Evolutionary conservation across 345 rosid genomes (phyloP).

Genomic region (Bretschneidera sinensis): DNA sequence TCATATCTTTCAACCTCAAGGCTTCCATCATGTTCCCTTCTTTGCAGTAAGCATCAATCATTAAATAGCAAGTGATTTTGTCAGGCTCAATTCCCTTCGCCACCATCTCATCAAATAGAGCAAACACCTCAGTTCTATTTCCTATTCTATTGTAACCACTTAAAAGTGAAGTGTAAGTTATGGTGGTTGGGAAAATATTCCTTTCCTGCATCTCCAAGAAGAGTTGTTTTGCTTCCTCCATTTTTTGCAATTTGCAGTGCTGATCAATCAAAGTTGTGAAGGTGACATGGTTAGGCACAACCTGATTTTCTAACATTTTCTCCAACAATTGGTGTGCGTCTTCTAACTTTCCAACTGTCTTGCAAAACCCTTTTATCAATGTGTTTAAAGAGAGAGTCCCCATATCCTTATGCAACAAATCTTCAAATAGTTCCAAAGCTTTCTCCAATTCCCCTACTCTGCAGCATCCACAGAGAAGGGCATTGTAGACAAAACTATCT

Average conservation of each 20-base stretch:
- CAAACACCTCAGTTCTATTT: constrained; percentile 29
- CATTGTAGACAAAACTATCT: constrained; percentile 40
- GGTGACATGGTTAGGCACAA: constrained; percentile 49
- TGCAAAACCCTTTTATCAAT: constrained; percentile 47
- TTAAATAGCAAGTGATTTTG: constrained; percentile 31
- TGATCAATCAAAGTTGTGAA: constrained; percentile 46
- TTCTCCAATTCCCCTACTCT: constrained; percentile 44
- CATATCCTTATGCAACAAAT: constrained; percentile 43
- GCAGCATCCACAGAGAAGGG: constrained; percentile 46
- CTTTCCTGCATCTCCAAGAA: constrained; percentile 38
- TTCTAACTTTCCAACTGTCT: constrained; percentile 21
- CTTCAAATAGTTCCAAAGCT: constrained; percentile 40
- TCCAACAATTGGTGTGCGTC: constrained; percentile 33
- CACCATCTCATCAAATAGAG: constrained; percentile 48
- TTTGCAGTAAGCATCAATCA: constrained; percentile 35
- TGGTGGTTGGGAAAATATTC: constrained; percentile 35
- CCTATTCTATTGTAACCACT: constrained; percentile 34
- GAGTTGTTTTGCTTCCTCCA: constrained; percentile 45
- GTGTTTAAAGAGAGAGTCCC: constrained; percentile 43
- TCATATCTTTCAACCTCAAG: constrained; percentile 38
- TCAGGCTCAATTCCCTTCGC: constrained; percentile 44
- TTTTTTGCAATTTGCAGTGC: constrained; percentile 37
- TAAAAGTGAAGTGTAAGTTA: constrained; percentile 43
- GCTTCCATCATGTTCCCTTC: constrained; percentile 35
- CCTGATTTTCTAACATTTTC: constrained; percentile 28